Evolutionary conservation across 2,329 filamentous ascomycete species (phyloP).

Genomic region (Penicillium sp.): DNA sequence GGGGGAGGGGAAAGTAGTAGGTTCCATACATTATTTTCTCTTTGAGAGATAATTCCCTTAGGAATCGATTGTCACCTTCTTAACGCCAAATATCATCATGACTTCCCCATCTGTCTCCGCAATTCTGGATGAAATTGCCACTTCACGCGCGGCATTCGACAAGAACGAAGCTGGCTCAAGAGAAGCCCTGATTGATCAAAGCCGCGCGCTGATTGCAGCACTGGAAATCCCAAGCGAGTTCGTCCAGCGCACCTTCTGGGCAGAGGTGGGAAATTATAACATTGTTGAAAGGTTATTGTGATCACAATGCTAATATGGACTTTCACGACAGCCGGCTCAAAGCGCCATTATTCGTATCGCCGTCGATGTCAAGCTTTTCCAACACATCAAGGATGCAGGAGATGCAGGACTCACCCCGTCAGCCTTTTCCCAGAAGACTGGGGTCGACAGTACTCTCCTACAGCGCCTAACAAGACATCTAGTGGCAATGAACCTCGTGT

Average conservation of each 20-base stretch:
- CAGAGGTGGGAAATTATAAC: conserved; percentile 33
- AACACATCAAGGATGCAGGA: conserved; percentile 31
- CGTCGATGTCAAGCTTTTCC: conserved; percentile 40
- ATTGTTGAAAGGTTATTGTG: background rate
- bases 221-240: conserved; percentile 43
- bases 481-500: conserved; percentile 40
- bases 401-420: conserved; percentile 24
- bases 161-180: conserved; percentile 36
- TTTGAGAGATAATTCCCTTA: background rate
- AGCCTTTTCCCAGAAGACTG: conserved; percentile 32
- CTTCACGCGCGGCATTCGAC: conserved; percentile 34
- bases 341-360: conserved; percentile 40
- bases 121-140: conserved; percentile 18
- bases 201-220: conserved; percentile 35
- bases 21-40: background rate
- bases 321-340: conserved; percentile 26
- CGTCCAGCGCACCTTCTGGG: conserved; percentile 39
- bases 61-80: background rate
- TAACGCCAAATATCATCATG: background rate
- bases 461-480: conserved; percentile 41
- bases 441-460: conserved; percentile 29
- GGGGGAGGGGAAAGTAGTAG: background rate
- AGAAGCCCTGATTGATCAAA: conserved; percentile 40
- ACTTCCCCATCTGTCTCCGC: background rate
- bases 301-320: background rate